A percentile compares a stretch with the other conserved stretches of the same genome.
Conservation (phyloP, 2,329 filamentous ascomycete species). For the Ophiostoma sp. region DNA sequence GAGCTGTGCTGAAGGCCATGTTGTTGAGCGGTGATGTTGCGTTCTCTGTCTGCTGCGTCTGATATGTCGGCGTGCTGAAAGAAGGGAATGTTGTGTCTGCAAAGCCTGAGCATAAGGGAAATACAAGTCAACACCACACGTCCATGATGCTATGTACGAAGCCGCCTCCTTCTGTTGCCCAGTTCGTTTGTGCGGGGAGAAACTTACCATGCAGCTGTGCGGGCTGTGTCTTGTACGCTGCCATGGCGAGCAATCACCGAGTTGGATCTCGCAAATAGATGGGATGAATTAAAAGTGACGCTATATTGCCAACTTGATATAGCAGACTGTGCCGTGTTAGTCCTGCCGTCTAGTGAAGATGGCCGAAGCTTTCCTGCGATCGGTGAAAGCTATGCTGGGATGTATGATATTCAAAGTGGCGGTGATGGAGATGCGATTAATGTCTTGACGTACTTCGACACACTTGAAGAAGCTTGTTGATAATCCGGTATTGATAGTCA, state of each 20-base stretch:
- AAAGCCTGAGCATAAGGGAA: slow-evolving; percentile 31
- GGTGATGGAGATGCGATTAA: not conserved
- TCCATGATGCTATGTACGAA: not conserved
- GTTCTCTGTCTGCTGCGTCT: slow-evolving; percentile 47
- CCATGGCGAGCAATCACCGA: slow-evolving; percentile 49
- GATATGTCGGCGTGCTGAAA: slow-evolving; percentile 46
- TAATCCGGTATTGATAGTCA: not conserved
- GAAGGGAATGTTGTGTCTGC: slow-evolving; percentile 49
- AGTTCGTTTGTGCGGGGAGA: not conserved
- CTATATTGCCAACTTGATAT: not conserved
- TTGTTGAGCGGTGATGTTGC: slow-evolving; percentile 49
- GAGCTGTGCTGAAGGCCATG: slow-evolving; percentile 56
- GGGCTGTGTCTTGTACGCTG: slow-evolving; percentile 73
- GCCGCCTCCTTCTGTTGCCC: not conserved
- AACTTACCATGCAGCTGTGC: slow-evolving; percentile 76
- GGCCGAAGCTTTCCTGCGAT: not conserved
- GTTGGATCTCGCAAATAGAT: not conserved
- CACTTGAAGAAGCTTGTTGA: slow-evolving; percentile 8
- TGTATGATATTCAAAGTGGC: not conserved
- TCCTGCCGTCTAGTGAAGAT: not conserved
- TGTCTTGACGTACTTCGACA: slow-evolving; percentile 14
- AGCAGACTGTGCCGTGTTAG: not conserved
- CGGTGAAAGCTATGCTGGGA: not conserved
- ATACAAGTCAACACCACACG: slow-evolving; percentile 11
- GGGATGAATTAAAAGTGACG: not conserved